Evolutionary conservation across 345 rosid species (phyloP), one percentile per base, ranked within the genome.

Genomic region (Sapria himalayana): DNA sequence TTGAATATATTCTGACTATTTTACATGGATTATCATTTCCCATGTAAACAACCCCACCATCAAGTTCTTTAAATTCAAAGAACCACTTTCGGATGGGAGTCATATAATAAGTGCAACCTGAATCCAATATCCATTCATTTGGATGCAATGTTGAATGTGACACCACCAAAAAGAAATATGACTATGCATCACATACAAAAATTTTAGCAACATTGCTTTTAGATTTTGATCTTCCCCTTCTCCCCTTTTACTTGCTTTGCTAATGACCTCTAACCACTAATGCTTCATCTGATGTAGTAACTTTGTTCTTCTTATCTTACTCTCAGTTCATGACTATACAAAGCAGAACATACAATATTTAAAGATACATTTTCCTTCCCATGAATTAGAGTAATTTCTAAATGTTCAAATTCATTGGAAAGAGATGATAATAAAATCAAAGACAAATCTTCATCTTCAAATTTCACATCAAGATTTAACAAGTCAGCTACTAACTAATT

Each of bases 11-110:
- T 9, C 43, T 35, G 3, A 9, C 15, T 9, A 33, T 23, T 8
- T n/a, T 13, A 23, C 41, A 46, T 7, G 32, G 24, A 20, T 13
- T 33, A 15, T 35, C 32, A 37, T 22, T 47, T 13, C 20, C 22
- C 12, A 24, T 48, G 15, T 15, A 48, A 8, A 48, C n/a, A 35
- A 24, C 16, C 16, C 42, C 43, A 22, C 41, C 39, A n/a, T 46
- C 19, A 2, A 19, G 29, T n/a, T 46, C 29, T 15, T 46, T 15
- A 32, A 25, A 15, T 14, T 27, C 14, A 15, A 17, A 43, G 7
- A 43, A 43, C 48, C 48, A 43, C 2, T 43, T 29, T 12, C 39
- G 15, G 9, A 12, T 10, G 2, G 49, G 37, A 31, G 38, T 0
- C 37, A 45, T 45, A 45, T 29, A 39, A 31, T 45, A 19, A 12